These are phyloP conservation scores for Cystobasidium slooffiae DNA, from an alignment of 1,284 basidiomycete genomes.

Conservation along the genomic window DNA sequence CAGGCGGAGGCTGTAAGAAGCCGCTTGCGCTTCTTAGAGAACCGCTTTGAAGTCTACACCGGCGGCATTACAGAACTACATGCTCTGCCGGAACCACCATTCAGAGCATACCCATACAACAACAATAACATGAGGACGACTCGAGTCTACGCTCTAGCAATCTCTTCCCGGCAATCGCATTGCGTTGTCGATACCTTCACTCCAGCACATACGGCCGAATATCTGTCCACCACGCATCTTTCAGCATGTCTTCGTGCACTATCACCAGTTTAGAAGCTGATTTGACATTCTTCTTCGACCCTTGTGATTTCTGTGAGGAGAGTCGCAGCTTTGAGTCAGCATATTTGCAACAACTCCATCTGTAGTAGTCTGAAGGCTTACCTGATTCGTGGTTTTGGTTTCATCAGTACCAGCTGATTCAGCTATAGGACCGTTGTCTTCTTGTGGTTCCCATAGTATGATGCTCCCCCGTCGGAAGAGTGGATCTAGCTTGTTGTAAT, in stretches of 20 bases:
- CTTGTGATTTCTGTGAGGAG: background rate
- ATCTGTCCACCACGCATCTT: constrained; percentile 73
- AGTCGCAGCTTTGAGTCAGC: constrained; percentile 12
- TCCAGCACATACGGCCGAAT: constrained; percentile 13
- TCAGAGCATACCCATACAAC: too few species aligned
- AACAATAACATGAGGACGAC: too few species aligned
- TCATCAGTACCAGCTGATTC: constrained; percentile 54
- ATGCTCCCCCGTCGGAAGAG: constrained; percentile 86
- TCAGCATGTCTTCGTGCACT: constrained; percentile 79
- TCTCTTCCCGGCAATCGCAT: too few species aligned
- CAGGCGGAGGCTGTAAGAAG: too few species aligned
- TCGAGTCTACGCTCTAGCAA: too few species aligned
- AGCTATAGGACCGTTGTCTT: constrained; percentile 51
- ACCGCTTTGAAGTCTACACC: too few species aligned
- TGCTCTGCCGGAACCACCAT: too few species aligned
- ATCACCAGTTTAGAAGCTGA: constrained; percentile 60
- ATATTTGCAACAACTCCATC: too few species aligned
- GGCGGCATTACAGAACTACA: too few species aligned
- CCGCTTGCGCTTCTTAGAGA: too few species aligned
- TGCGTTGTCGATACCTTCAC: too few species aligned
- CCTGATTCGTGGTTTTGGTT: constrained; percentile 5
- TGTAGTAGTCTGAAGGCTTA: too few species aligned
- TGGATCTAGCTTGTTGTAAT: constrained; percentile 78
- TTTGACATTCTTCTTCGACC: background rate
- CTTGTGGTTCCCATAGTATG: constrained; percentile 68